Evolutionary conservation across 495 filamentous ascomycete genomes (phyloP), one percentile per base, ranked within the genome.

Genomic region (Penicillium angulare): DNA sequence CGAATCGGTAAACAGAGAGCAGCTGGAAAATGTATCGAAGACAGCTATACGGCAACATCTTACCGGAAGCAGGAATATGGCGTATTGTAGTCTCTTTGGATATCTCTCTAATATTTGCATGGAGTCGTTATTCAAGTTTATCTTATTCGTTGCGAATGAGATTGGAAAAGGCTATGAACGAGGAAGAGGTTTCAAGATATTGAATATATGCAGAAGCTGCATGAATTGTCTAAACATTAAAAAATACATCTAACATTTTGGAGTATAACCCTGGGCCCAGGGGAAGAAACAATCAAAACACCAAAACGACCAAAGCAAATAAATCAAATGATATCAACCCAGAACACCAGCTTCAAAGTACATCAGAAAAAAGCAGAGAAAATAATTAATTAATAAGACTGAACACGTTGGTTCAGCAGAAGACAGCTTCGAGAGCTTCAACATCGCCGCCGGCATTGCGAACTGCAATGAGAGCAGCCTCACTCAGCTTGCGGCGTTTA

Each of bases 361-460:
- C 21, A 45, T 41, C 24, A 53, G 53, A 47, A 53, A 38, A 43
- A 47, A 47, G 49, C 16, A 38, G 27, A 31, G 27, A 12, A 7
- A 44, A 40, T 43, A 33, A 27, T 2, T 22, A 52, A 50, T 8
- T 32, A 40, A 49, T 2, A 45, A 34, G 47, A 49, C 7, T 36
- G 15, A 31, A 38, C 27, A 31, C 8, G 27, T 31, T 8, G 49
- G 49, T 41, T 66, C 49, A 74, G 54, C 68, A 70, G 7, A 77
- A 45, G n/a, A 72, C 70, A 50, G 72, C 71, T 55, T 77, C 72
- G 44, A 86, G 64, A 43, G 69, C 68, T 49, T 78, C 76, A 42
- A 83, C 72, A 68, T 96, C 89, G 5, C 90, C 92, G 0, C 92
- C 92, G 3, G 85, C 88, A 26, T 86, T 89, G 51, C 80, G 68